Evolutionary conservation across 2,329 filamentous ascomycete genomes (phyloP), one percentile per base, ranked within the genome.

Genomic region (Lachnellula hyalina): DNA sequence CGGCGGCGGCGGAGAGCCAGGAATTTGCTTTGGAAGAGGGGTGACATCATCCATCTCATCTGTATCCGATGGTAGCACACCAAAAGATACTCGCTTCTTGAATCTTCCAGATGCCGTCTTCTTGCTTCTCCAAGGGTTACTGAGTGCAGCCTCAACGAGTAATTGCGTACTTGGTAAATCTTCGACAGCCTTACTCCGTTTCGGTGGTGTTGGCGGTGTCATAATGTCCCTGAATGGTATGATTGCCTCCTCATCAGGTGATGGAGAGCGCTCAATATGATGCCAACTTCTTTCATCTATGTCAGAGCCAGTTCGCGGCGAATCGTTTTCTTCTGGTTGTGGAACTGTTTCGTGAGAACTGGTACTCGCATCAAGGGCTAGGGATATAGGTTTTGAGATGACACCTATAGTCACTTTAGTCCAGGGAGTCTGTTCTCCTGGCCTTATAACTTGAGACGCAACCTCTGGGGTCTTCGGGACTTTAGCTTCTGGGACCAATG

Each of bases 61-160:
- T 15, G 5, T 36, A 9, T 59, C 51, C 5, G 52, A 32, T 11
- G 51, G 41, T n/a, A 57, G 44, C 23, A 54, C 19, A n/a, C 57
- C 59, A 53, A 69, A 69, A 15, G 65, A 69, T 5, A 69, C 67
- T 11, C 62, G 51, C 55, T 68, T 68, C 15, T 57, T 60, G 14
- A 50, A 40, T 46, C 56, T 63, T 19, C 8, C 47, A 2, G 57
- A 45, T 40, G 50, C 25, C 34, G 47, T 14, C 35, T 51, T 60
- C 19, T 60, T 58, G 19, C 51, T 60, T 25, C 49, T 52, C 67
- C 67, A 69, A 4, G 67, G 66, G 57, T 69, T 69, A 4, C 49
- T 56, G 5, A 53, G 58, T 9, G 63, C 56, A 21, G 58, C 63
- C 34, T 64, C 59, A 14, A 61, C 41, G 14, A 66, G 59, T 48